A percentile compares a stretch with the other conserved stretches of the same genome.
phyloP scores from a whole-genome alignment of 2,329 filamentous ascomycete genomes.

The Leptosphaerulina australis region DNA sequence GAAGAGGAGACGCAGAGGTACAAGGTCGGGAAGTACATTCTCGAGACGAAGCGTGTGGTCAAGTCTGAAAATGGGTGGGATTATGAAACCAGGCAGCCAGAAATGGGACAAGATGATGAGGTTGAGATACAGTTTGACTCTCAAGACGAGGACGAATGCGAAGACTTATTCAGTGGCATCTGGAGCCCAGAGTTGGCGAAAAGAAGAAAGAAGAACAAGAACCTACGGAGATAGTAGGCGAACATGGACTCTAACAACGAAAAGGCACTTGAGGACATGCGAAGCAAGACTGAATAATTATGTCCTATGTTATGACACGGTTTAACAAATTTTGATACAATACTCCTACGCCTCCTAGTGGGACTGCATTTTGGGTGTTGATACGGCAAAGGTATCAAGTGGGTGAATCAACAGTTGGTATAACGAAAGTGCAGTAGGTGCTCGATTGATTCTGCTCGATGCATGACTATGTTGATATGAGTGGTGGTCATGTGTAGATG shows the following conservation, averaged over 20 bases:
- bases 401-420: too few species aligned
- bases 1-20: slow-evolving; percentile 67
- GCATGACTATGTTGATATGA: too few species aligned
- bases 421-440: too few species aligned
- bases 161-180: slow-evolving; percentile 67
- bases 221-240: slow-evolving; percentile 2
- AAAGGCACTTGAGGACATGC: too few species aligned
- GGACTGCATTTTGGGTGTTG: not conserved
- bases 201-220: slow-evolving; percentile 37
- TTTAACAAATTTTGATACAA: slow-evolving; percentile 5
- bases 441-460: too few species aligned
- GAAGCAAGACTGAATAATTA: not conserved
- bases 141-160: slow-evolving; percentile 70
- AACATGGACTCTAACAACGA: too few species aligned
- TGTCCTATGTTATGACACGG: not conserved
- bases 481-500: too few species aligned
- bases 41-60: slow-evolving; percentile 64
- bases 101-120: slow-evolving; percentile 32
- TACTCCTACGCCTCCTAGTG: slow-evolving; percentile 3
- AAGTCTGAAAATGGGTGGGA: slow-evolving; percentile 60
- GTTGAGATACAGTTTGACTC: slow-evolving; percentile 64
- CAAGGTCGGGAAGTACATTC: slow-evolving; percentile 70
- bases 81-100: slow-evolving; percentile 15
- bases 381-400: too few species aligned
- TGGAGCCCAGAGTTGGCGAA: slow-evolving; percentile 63